A percentile compares a stretch with the other conserved stretches of the same genome.
phyloP scores from a whole-genome alignment of 2,329 filamentous ascomycete genomes.

The Clarireedia homoeocarpa region DNA sequence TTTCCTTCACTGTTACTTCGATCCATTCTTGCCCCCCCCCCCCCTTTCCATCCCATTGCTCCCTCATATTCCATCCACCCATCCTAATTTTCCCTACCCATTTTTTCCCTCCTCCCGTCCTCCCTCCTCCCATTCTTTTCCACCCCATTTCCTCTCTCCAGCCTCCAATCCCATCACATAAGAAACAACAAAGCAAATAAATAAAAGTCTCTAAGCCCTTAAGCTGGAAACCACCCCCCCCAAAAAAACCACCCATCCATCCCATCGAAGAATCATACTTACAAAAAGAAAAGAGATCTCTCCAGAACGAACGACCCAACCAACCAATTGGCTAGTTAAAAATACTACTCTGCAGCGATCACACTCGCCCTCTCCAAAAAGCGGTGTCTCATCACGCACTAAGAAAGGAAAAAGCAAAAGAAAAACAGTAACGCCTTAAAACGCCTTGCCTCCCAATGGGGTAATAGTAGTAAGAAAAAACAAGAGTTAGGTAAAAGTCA shows the following conservation, averaged over 20 bases:
- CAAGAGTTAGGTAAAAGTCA: neutral
- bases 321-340: neutral
- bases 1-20: neutral
- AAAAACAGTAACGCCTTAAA: neutral
- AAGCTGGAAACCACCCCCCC: neutral
- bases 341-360: neutral
- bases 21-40: neutral
- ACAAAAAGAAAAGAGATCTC: neutral
- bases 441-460: neutral
- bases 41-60: neutral
- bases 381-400: neutral
- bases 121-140: too few species aligned
- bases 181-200: too few species aligned
- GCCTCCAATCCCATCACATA: too few species aligned
- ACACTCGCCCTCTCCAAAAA: too few species aligned
- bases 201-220: neutral
- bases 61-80: neutral
- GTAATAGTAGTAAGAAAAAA: neutral
- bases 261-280: neutral
- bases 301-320: neutral
- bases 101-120: neutral
- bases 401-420: neutral
- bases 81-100: neutral
- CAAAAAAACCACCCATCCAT: neutral
- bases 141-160: too few species aligned